Percentiles rank a stretch among this genome's conserved stretches.
Evolutionary conservation across 805 yeast genomes (phyloP).

Genomic region (Candida odintsovae): DNA sequence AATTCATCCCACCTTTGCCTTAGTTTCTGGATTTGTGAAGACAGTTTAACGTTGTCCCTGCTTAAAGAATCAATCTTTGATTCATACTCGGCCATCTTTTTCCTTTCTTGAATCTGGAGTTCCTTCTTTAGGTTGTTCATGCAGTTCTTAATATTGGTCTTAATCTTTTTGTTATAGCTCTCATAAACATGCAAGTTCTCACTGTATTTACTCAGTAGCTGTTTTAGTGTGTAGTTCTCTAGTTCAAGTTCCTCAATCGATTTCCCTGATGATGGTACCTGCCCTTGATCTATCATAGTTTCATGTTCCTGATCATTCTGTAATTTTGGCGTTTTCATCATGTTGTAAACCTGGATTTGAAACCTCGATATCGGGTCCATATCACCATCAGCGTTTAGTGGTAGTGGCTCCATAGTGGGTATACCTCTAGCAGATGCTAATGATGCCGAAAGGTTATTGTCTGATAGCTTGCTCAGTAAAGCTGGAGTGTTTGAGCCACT

Average conservation of each 20-base stretch:
- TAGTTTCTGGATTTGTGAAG: conserved; percentile 43
- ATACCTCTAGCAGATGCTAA: conserved; percentile 13
- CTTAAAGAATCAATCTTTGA: conserved; percentile 29
- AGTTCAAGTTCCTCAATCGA: conserved; percentile 24
- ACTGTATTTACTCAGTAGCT: conserved; percentile 14
- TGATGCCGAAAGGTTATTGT: conserved; percentile 4
- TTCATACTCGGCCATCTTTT: conserved; percentile 30
- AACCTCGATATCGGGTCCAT: conserved; percentile 19
- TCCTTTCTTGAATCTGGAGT: conserved; percentile 31
- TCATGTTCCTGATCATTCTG: conserved; percentile 2
- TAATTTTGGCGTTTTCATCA: conserved; percentile 16
- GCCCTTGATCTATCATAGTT: neutral
- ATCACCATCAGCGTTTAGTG: conserved; percentile 1
- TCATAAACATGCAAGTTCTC: conserved; percentile 21
- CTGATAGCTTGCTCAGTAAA: neutral
- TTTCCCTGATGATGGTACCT: conserved; percentile 15
- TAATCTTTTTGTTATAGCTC: conserved; percentile 19
- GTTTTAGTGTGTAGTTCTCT: conserved; percentile 25
- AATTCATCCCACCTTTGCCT: conserved; percentile 62
- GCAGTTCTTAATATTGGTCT: conserved; percentile 22
- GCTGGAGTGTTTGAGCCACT: neutral
- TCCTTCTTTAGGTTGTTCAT: conserved; percentile 30
- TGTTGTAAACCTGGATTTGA: conserved; percentile 16
- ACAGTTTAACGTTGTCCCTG: conserved; percentile 40
- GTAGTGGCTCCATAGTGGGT: neutral